A percentile compares a stretch with the other conserved stretches of the same genome.
These are phyloP conservation scores for Geotrichum phurueaensis DNA, from an alignment of 1,139 yeast species.

Conservation along the genomic window DNA sequence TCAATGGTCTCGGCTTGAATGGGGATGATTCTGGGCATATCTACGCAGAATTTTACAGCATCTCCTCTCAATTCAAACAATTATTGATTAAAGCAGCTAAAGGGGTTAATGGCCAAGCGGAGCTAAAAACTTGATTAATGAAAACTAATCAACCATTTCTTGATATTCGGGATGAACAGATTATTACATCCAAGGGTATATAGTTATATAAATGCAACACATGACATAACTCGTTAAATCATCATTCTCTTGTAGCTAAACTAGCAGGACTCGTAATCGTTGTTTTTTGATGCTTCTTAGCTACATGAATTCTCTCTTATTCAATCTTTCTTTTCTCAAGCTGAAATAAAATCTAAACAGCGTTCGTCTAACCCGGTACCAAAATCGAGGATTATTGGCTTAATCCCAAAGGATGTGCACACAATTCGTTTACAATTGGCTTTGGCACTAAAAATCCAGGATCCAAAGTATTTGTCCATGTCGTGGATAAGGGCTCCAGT, in stretches of 20 bases:
- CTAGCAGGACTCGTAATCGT: not conserved
- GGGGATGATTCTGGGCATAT: conserved; percentile 61
- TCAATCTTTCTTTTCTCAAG: not conserved
- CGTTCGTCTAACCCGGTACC: conserved; percentile 27
- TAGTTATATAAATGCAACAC: not conserved
- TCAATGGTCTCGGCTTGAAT: conserved; percentile 55
- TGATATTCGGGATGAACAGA: conserved; percentile 66
- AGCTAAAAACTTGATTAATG: conserved; percentile 78
- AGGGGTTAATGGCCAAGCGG: conserved; percentile 90
- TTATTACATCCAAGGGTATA: not conserved
- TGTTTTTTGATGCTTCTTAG: too few relatives aligned
- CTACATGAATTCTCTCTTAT: not conserved
- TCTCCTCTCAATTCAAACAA: conserved; percentile 50
- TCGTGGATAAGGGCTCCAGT: conserved; percentile 28
- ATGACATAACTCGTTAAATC: not conserved
- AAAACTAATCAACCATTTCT: conserved; percentile 68
- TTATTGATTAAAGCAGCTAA: conserved; percentile 58
- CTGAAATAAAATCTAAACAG: conserved; percentile 23
- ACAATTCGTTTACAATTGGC: conserved; percentile 31
- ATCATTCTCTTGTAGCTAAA: not conserved
- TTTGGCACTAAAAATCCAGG: conserved; percentile 35
- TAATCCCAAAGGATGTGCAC: conserved; percentile 34
- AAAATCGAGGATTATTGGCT: conserved; percentile 34
- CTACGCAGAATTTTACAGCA: conserved; percentile 40
- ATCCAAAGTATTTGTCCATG: conserved; percentile 33